Conservation (phyloP, 2,329 filamentous ascomycete genomes). For the Colletotrichum melonis region DNA sequence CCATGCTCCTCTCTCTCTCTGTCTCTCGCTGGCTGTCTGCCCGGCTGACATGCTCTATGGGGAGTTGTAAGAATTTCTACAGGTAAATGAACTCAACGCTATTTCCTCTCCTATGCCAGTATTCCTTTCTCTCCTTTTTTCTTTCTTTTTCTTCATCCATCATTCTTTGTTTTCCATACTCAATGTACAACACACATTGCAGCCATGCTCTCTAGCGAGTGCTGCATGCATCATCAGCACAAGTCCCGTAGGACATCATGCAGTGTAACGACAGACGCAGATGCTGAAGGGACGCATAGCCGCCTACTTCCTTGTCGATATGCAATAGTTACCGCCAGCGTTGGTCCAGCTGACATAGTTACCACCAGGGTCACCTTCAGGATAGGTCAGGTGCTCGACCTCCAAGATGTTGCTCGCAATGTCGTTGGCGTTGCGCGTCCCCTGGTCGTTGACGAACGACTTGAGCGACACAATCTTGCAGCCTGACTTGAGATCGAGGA, state of each 20-base stretch:
- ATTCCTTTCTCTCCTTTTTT: not conserved
- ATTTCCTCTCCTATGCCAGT: constrained; percentile 29
- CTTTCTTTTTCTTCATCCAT: not conserved
- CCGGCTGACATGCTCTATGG: constrained; percentile 23
- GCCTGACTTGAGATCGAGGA: constrained; percentile 91
- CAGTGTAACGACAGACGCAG: constrained; percentile 7
- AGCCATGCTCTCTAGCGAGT: not conserved
- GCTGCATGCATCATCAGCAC: not conserved
- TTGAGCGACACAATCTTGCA: constrained; percentile 92
- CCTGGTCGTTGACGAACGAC: constrained; percentile 87
- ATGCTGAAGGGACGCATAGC: constrained; percentile 42
- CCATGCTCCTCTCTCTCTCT: not conserved
- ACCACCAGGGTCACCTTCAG: constrained; percentile 67
- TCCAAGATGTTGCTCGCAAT: constrained; percentile 85
- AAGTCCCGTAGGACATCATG: constrained; percentile 35
- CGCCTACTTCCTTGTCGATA: constrained; percentile 79
- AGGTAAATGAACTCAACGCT: constrained; percentile 36
- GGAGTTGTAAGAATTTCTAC: constrained; percentile 35
- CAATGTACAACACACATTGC: constrained; percentile 20
- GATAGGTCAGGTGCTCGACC: constrained; percentile 72
- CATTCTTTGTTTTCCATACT: not conserved
- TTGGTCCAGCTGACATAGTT: constrained; percentile 92
- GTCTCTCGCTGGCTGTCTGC: not conserved
- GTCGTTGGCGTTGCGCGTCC: constrained; percentile 81
- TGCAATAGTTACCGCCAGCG: constrained; percentile 85